Conservation (phyloP, 164 flowering plant species). For the Sextonia rubra region DNA sequence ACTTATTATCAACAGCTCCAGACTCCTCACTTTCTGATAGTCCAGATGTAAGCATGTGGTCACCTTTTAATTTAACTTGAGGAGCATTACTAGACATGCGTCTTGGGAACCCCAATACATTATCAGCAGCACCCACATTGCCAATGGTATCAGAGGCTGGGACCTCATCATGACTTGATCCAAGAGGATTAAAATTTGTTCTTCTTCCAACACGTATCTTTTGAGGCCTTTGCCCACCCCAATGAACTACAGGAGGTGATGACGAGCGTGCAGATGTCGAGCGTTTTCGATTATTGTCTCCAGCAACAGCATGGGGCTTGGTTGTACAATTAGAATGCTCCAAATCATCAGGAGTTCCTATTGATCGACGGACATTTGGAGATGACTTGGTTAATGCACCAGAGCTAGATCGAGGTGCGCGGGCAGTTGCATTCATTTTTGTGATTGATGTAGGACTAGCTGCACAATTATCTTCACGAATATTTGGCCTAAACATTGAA, state of each 20-base stretch:
- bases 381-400: constrained; percentile 48
- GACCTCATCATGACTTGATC: constrained; percentile 53
- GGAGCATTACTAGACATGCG: constrained; percentile 42
- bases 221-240: constrained; percentile 84
- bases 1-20: constrained; percentile 59
- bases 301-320: constrained; percentile 48
- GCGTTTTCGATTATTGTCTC: constrained; percentile 62
- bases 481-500: constrained; percentile 38
- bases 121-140: constrained; percentile 45
- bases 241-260: constrained; percentile 77
- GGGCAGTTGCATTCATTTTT: constrained; percentile 48
- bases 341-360: constrained; percentile 54
- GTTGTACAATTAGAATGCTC: constrained; percentile 53
- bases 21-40: constrained; percentile 92
- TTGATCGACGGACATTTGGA: constrained; percentile 43
- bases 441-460: constrained; percentile 55
- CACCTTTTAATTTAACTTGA: constrained; percentile 56
- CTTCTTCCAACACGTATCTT: constrained; percentile 79
- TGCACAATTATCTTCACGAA: constrained; percentile 56
- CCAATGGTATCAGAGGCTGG: constrained; percentile 43
- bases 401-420: constrained; percentile 71
- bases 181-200: constrained; percentile 56
- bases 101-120: constrained; percentile 37
- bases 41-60: constrained; percentile 46
- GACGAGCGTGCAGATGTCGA: constrained; percentile 56